Conservation (phyloP, 2,329 filamentous ascomycete genomes). For the Microdochium bolleyi region DNA sequence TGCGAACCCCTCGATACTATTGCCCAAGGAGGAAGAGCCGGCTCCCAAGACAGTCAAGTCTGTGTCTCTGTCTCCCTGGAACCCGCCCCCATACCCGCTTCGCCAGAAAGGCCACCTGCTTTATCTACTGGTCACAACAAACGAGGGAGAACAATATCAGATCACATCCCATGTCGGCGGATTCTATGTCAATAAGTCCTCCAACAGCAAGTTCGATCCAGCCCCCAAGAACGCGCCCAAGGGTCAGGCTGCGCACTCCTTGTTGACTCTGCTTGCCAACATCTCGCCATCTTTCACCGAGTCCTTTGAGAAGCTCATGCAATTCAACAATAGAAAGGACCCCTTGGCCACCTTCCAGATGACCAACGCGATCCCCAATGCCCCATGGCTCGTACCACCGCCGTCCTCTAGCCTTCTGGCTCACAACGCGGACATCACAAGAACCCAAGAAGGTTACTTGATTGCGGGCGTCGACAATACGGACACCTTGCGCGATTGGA, state of each 20-base stretch:
- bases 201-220: conserved; percentile 91
- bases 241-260: conserved; percentile 71
- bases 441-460: conserved; percentile 88
- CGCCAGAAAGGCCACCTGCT: conserved; percentile 88
- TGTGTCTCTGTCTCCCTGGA: conserved; percentile 87
- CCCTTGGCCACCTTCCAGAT: conserved; percentile 91
- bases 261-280: conserved; percentile 69
- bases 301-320: conserved; percentile 71
- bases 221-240: conserved; percentile 73
- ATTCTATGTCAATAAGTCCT: conserved; percentile 96
- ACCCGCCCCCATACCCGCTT: conserved; percentile 86
- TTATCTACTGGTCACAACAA: conserved; percentile 82
- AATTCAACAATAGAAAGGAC: conserved; percentile 78
- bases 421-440: conserved; percentile 76
- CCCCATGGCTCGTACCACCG: conserved; percentile 81
- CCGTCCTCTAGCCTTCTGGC: conserved; percentile 54
- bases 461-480: conserved; percentile 87
- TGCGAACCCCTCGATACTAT: conserved; percentile 60
- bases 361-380: conserved; percentile 86
- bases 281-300: conserved; percentile 77
- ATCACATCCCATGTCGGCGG: conserved; percentile 90
- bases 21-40: conserved; percentile 58
- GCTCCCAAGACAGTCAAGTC: conserved; percentile 87
- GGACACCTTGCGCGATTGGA: conserved; percentile 95
- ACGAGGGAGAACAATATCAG: conserved; percentile 90